Conservation (phyloP, 2,329 filamentous ascomycete species). For the Phialophora chinensis region DNA sequence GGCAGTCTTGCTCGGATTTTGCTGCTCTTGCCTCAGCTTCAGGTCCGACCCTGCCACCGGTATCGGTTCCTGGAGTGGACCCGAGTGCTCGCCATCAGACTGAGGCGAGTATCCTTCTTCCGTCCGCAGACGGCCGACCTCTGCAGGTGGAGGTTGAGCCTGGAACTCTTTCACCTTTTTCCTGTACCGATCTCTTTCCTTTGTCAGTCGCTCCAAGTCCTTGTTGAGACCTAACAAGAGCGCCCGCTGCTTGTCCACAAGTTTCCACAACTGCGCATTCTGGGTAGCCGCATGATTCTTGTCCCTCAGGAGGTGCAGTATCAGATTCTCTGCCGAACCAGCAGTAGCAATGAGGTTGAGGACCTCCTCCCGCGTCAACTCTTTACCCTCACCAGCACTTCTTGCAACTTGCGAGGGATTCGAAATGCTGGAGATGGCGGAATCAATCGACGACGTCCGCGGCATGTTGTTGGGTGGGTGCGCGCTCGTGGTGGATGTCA, state of each 20-base stretch:
- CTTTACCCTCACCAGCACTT: conserved; percentile 61
- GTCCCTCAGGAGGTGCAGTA: conserved; percentile 86
- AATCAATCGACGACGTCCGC: conserved; percentile 89
- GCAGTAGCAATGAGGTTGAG: conserved; percentile 79
- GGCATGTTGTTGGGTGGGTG: conserved; percentile 50
- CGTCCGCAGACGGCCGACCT: conserved; percentile 41
- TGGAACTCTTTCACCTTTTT: conserved; percentile 83
- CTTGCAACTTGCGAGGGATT: conserved; percentile 63
- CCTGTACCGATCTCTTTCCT: conserved; percentile 93
- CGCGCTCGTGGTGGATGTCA: conserved; percentile 10
- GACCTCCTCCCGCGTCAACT: conserved; percentile 74
- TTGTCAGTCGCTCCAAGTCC: conserved; percentile 85
- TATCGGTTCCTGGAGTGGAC: conserved; percentile 11
- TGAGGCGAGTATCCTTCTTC: conserved; percentile 35
- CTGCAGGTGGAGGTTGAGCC: conserved; percentile 50
- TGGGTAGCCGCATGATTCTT: conserved; percentile 88
- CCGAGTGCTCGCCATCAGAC: conserved; percentile 36
- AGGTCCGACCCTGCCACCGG: conserved; percentile 13
- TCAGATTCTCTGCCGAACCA: conserved; percentile 85
- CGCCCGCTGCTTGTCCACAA: conserved; percentile 93
- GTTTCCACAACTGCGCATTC: conserved; percentile 89
- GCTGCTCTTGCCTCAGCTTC: conserved; percentile 13
- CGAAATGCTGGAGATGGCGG: conserved; percentile 81
- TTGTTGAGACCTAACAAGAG: conserved; percentile 95
- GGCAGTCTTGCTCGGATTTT: conserved; percentile 17